Evolutionary conservation across 139 green algal species (phyloP), one percentile per base, ranked within the genome.

Genomic region (Ettlia oleoabundans): DNA sequence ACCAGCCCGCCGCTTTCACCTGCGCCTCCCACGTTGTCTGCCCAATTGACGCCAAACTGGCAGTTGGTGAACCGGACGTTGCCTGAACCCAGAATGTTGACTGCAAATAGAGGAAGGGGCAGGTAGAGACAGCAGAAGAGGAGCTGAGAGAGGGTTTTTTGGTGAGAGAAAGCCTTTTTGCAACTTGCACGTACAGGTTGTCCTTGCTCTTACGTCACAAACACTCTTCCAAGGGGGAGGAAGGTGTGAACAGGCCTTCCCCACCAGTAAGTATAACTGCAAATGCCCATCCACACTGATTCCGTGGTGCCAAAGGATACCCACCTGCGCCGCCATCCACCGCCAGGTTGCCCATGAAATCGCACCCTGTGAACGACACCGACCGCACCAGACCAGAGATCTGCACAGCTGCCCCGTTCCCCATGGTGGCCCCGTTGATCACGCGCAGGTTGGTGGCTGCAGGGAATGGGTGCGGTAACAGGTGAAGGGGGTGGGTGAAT

Each of bases 1-100:
- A 22, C 33, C 7, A 24, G 8, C 33, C 38, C 18, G n/a, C 3
- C 6, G 32, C 30, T 30, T 30, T 52, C 24, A 37, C 51, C 51
- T 13, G 75, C 75, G 13, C 75, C 75, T 38, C 75, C 75, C 75
- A 81, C 18, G 38, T 61, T 58, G 82, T 88, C 84, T 2, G 84
- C 84, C 3, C 35, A 35, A 71, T 88, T 88, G 13, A 88, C 64
- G 3, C 71, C 72, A 71, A 88, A 88, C 6, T 63, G 26, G 61
- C 84, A 88, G 69, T 85, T 70, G 28, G 52, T 74, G 61, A 88
- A 88, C 33, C 33, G 28, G 38, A 88, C 33, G 72, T 88, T 75
- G 30, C 40, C 33, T 24, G 42, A 28, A n/a, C 78, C 78, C 70
- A 66, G 80, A 15, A 88, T 63, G 37, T 76, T 70, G 32, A 83